phyloP scores from a whole-genome alignment of 1,284 basidiomycete genomes.

The Cutaneotrichosporon dermatis region DNA sequence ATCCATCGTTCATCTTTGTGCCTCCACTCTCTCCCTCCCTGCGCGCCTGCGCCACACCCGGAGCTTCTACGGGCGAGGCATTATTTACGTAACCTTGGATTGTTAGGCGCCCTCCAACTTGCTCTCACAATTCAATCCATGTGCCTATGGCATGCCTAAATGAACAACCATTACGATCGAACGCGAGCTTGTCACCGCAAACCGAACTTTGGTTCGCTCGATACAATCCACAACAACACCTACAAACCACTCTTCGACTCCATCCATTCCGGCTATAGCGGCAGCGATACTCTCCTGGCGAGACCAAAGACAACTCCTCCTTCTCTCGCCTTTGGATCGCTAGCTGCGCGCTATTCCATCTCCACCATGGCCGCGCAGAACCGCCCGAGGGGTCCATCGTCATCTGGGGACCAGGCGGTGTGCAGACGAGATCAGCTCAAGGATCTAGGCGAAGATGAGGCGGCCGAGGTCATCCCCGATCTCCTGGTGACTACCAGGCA shows the following conservation, averaged over 20 bases:
- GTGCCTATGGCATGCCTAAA: too few relatives aligned
- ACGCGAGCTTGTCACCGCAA: neutral
- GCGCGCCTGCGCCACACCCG: too few relatives aligned
- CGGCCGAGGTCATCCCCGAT: conserved; percentile 42
- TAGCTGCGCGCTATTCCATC: neutral
- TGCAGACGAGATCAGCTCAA: conserved; percentile 49
- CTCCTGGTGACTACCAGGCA: conserved; percentile 43
- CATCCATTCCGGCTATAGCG: neutral
- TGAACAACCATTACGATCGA: too few relatives aligned
- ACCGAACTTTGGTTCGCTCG: neutral
- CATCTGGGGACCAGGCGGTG: conserved; percentile 40
- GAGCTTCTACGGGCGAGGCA: too few relatives aligned
- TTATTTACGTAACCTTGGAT: too few relatives aligned
- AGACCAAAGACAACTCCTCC: neutral
- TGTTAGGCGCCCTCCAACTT: too few relatives aligned
- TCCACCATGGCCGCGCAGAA: conserved; percentile 22
- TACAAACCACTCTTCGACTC: neutral
- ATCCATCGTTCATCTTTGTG: too few relatives aligned
- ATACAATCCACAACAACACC: conserved; percentile 4
- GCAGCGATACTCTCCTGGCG: neutral
- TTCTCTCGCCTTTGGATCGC: neutral
- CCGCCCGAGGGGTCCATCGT: conserved; percentile 20
- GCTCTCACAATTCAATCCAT: too few relatives aligned
- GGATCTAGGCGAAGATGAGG: conserved; percentile 40
- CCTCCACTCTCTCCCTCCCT: too few relatives aligned